These are phyloP conservation scores for Cinnamomum chago DNA, from an alignment of 164 flowering plant genomes.

Conservation along the genomic window DNA sequence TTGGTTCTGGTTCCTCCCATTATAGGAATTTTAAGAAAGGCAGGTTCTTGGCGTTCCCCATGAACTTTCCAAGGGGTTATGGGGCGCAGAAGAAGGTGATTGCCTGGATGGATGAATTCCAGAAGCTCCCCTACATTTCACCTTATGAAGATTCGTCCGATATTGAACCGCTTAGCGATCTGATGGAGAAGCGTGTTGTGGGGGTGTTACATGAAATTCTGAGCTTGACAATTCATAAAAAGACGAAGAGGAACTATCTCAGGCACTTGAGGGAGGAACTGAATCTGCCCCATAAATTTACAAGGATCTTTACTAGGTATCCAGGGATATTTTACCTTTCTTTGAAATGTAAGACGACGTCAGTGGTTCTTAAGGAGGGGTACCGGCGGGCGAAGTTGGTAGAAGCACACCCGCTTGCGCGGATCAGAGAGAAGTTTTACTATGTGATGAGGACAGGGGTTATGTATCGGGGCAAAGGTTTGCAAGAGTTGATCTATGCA, in stretches of 20 bases:
- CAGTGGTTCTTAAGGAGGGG: conserved; percentile 77
- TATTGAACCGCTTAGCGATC: conserved; percentile 77
- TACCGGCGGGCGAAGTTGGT: conserved; percentile 68
- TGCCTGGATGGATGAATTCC: conserved; percentile 97
- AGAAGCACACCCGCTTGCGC: conserved; percentile 70
- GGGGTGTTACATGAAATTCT: conserved; percentile 87
- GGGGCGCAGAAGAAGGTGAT: conserved; percentile 81
- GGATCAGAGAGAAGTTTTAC: conserved; percentile 58
- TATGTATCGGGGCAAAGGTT: conserved; percentile 66
- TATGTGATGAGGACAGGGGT: conserved; percentile 92
- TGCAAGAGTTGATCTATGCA: conserved; percentile 23
- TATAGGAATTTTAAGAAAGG: conserved; percentile 65
- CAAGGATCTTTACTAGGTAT: conserved; percentile 83
- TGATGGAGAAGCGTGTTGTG: conserved; percentile 95
- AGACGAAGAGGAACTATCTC: conserved; percentile 88
- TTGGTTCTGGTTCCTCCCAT: neutral
- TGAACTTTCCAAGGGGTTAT: conserved; percentile 88
- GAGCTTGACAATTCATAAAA: conserved; percentile 87
- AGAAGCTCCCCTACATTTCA: conserved; percentile 85
- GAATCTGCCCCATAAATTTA: conserved; percentile 80
- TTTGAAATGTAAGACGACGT: conserved; percentile 90
- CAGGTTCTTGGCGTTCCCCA: conserved; percentile 54
- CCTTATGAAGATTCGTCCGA: conserved; percentile 76
- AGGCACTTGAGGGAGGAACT: conserved; percentile 81
- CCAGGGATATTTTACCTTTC: conserved; percentile 97